Evolutionary conservation across 2,329 filamentous ascomycete species (phyloP), one percentile per base, ranked within the genome.

Genomic region (Microdochium trichocladiopsis): DNA sequence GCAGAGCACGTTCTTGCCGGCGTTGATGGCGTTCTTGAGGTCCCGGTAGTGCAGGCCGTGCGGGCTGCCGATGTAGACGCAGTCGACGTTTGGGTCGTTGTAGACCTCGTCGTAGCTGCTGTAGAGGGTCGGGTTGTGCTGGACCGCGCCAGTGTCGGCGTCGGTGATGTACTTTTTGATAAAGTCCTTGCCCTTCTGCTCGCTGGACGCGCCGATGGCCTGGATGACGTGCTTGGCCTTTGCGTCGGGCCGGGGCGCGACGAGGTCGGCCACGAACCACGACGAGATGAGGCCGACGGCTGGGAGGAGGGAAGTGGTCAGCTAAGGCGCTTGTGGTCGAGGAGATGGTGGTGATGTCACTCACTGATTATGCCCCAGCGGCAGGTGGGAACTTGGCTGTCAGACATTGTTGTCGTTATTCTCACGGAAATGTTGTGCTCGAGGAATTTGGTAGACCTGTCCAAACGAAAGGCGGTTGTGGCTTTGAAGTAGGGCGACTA

Each of bases 21-120:
- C 62, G 0, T 58, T 57, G 24, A 76, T 75, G 0, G 72, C 73
- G 33, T 72, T 69, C 2, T 75, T 66, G 25, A 68, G 72, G 52
- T 72, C 70, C 25, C 68, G 62, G 54, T 68, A 69, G 59, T 76
- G 74, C 50, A 75, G 71, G 25, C 64, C 66, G 53, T 75, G 72
- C 0, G 73, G 73, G 8, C 69, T 74, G 33, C 72, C 73, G 41
- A 76, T 71, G 58, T 76, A 76, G 47, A 76, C 61, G 21, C 72
- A 68, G 53, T 76, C 73, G 24, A 76, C 72, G 9, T 66, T 53
- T 0, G 68, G 62, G 52, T 75, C 71, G 22, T 59, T 57, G 55
- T 73, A 75, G 12, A 72, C 62, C 28, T 70, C 63, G 2, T 63
- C 57, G 50, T 76, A 75, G 48, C 61, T 68, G 3, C 63, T 68